Percentiles rank a stretch among this genome's conserved stretches.
phyloP scores from a whole-genome alignment of 805 yeast species.

The Pichia californica region DNA sequence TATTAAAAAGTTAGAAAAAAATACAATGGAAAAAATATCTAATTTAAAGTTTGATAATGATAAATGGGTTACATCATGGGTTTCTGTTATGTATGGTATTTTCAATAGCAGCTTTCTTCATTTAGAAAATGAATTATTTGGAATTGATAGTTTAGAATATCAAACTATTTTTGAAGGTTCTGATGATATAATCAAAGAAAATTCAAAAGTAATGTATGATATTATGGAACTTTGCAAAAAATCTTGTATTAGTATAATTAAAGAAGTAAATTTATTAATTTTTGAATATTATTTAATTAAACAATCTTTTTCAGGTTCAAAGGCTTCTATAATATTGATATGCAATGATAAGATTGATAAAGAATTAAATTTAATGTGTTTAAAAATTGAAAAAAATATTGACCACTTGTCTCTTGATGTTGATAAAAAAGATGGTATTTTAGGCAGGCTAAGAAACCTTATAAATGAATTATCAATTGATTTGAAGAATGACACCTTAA shows the following conservation, averaged over 20 bases:
- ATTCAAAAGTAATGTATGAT: conserved; percentile 15
- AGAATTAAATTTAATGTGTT: conserved; percentile 15
- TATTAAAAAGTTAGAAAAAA: conserved; percentile 8
- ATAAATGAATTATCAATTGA: conserved; percentile 19
- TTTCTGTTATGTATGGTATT: conserved; percentile 24
- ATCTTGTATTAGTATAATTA: conserved; percentile 19
- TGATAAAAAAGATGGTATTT: conserved; percentile 13
- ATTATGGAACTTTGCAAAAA: conserved; percentile 21
- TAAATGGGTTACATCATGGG: conserved; percentile 24
- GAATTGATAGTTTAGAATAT: conserved; percentile 20
- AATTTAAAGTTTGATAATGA: conserved; percentile 14
- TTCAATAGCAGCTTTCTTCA: conserved; percentile 22
- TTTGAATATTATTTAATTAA: conserved; percentile 25
- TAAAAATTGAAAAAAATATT: conserved; percentile 10
- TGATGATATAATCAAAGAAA: conserved; percentile 17
- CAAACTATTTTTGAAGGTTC: conserved; percentile 19
- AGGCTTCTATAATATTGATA: conserved; percentile 14
- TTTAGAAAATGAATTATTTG: conserved; percentile 22
- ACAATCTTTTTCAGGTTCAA: conserved; percentile 11
- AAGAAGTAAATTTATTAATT: conserved; percentile 21
- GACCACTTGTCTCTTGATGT: conserved; percentile 6
- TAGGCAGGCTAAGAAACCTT: conserved; percentile 14
- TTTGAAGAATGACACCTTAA: conserved; percentile 17
- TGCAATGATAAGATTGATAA: conserved; percentile 19
- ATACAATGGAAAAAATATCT: conserved; percentile 11